Conservation (phyloP, 2,329 filamentous ascomycete genomes). For the Colletotrichum eleusines region DNA sequence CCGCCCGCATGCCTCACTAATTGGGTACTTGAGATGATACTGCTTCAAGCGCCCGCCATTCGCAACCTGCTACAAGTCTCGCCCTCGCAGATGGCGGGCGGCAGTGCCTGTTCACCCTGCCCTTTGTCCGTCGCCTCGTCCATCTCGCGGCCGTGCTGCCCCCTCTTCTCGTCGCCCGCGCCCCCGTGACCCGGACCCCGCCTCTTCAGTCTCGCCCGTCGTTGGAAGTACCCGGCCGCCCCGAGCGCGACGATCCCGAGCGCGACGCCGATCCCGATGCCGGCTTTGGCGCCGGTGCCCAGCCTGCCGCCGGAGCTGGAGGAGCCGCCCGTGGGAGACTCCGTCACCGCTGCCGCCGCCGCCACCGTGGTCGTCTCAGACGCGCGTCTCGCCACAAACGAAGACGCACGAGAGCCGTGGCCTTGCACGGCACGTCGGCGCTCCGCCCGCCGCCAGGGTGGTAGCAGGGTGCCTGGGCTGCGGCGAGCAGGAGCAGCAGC, state of each 20-base stretch:
- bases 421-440: slow-evolving; percentile 13
- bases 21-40: neutral
- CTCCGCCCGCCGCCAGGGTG: slow-evolving; percentile 10
- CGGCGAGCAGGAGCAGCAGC: neutral
- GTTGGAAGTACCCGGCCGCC: slow-evolving; percentile 20
- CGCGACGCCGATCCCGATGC: slow-evolving; percentile 30
- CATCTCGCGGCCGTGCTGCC: neutral
- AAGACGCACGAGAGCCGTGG: neutral
- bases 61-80: slow-evolving; percentile 25
- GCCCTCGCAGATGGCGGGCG: slow-evolving; percentile 22
- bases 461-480: slow-evolving; percentile 11
- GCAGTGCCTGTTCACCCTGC: neutral
- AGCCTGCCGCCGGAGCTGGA: slow-evolving; percentile 9
- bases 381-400: neutral
- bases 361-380: neutral
- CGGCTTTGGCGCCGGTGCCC: slow-evolving; percentile 28
- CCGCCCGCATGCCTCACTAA: neutral
- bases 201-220: slow-evolving; percentile 2
- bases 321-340: neutral
- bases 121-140: neutral
- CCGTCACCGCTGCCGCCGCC: too few species aligned
- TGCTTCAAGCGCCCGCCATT: slow-evolving; percentile 15
- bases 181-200: too few species aligned
- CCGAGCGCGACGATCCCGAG: slow-evolving; percentile 19
- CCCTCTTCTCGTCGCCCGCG: neutral